Base-by-base conservation (phyloP, 1,284 basidiomycete genomes). In the Melampsora larici-populina region DNA sequence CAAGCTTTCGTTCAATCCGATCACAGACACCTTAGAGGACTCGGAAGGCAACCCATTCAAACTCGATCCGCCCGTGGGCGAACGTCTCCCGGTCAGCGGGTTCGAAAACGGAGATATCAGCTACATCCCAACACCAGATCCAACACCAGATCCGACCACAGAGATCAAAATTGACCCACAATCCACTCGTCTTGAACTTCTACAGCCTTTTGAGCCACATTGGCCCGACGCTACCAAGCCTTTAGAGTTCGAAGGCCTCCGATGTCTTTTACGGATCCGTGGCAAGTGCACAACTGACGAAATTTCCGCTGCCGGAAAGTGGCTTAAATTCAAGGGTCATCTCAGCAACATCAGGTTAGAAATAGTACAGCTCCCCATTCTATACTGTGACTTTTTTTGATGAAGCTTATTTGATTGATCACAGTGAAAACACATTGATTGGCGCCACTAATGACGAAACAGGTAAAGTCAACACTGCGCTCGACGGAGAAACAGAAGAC, bases 201-300 rank as follows among this genome's bases (percentile, higher is more conserved):
- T 99, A 31, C 87, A 92, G 82, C 94, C 97, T 2, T 99, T 99
- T 84, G 80, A 85, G 2, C 91, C 90, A 79, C 92, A 90, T 81
- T 98, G 98, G 83, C 84, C 58, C 82, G 86, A 49, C 89, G 88
- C 82, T 82, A 86, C 40, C 83, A 87, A 79, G 87, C 73, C 88
- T 24, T 85, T 91, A 72, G 97, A 99, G 86, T 87, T 99, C 17
- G 90, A 93, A 26, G 80, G 81, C 48, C 79, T 86, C 73, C 80
- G 83, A 81, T 93, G 96, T 78, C 84, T 99, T 73, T 89, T 99
- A 88, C 87, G 94, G 33, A 92, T 99, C 21, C 87, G 92, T 80
- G 97, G 97, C 66, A 99, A 99, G 86, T 99, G 96, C 85, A 99
- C 96, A 21, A 99, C 97, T 36, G 97, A 99, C 83, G 94, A 97